These are phyloP conservation scores for Tricholoma matsutake DNA, from an alignment of 768 basidiomycete genomes.

Conservation along the genomic window DNA sequence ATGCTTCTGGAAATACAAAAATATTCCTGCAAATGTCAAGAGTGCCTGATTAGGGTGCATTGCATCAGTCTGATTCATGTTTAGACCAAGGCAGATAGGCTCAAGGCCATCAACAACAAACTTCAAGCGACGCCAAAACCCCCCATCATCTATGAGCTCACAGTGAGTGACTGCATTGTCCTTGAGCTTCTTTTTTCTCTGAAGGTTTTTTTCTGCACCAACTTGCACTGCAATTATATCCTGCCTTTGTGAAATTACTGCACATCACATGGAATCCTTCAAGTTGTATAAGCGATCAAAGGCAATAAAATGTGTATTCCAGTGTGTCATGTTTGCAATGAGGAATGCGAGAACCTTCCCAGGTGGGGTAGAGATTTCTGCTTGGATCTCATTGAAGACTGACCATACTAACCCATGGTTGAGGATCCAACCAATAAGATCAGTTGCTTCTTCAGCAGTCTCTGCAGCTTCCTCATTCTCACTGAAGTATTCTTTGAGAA, in stretches of 20 bases:
- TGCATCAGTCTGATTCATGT: constrained; percentile 14
- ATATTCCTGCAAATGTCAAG: constrained; percentile 9
- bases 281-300: constrained; percentile 21
- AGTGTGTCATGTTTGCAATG: constrained; percentile 27
- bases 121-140: constrained; percentile 17
- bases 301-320: constrained; percentile 26
- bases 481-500: constrained; percentile 22
- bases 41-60: constrained; percentile 24
- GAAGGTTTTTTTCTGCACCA: constrained; percentile 24
- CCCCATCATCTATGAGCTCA: constrained; percentile 19
- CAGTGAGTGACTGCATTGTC: constrained; percentile 16
- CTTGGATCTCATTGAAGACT: constrained; percentile 21
- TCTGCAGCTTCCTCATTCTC: constrained; percentile 17
- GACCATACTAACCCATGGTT: constrained; percentile 22
- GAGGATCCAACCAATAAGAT: constrained; percentile 23
- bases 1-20: constrained; percentile 24
- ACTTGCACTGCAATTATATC: constrained; percentile 25
- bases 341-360: constrained; percentile 20
- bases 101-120: constrained; percentile 14
- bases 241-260: constrained; percentile 15
- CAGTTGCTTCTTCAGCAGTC: constrained; percentile 22
- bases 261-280: constrained; percentile 18
- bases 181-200: constrained; percentile 17
- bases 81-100: too few species aligned
- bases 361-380: constrained; percentile 11